phyloP scores from a whole-genome alignment of 352 stramenopile species.

The Pythium monospermum region DNA sequence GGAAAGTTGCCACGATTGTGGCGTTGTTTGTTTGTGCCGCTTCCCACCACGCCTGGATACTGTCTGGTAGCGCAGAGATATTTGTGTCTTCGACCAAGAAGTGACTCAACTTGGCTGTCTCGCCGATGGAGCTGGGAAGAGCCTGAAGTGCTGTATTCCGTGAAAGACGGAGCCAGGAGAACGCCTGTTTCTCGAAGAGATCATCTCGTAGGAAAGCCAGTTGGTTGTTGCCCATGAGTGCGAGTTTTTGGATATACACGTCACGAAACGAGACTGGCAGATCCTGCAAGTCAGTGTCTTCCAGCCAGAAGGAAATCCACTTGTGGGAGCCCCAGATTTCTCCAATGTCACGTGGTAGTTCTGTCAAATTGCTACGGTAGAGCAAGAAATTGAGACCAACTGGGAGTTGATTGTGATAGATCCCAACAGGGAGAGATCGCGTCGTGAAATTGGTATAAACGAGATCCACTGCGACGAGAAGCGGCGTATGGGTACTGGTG shows the following conservation, averaged over 20 bases:
- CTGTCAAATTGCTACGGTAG: constrained; percentile 5
- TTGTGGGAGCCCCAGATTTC: background rate
- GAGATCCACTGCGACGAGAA: constrained; percentile 2
- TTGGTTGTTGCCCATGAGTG: background rate
- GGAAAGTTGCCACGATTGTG: too few relatives aligned
- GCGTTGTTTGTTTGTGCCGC: too few relatives aligned
- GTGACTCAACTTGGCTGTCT: background rate
- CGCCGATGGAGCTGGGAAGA: background rate
- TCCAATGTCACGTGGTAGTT: constrained; percentile 2
- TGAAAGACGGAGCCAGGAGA: background rate
- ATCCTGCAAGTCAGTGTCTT: background rate
- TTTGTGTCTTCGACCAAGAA: background rate
- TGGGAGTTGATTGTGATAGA: background rate
- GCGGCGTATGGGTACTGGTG: background rate
- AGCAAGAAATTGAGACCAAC: background rate
- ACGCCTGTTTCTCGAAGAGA: background rate
- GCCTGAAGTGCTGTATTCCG: background rate
- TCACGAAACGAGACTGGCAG: background rate
- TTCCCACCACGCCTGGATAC: background rate
- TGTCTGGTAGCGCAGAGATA: background rate
- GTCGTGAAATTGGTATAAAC: constrained; percentile 3
- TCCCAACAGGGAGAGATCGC: background rate
- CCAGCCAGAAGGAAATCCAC: background rate
- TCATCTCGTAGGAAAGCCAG: background rate
- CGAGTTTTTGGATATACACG: background rate